Percentiles rank a stretch among this genome's conserved stretches.
These are phyloP conservation scores for Exophiala sideris DNA, from an alignment of 2,329 filamentous ascomycete genomes.

Conservation along the genomic window DNA sequence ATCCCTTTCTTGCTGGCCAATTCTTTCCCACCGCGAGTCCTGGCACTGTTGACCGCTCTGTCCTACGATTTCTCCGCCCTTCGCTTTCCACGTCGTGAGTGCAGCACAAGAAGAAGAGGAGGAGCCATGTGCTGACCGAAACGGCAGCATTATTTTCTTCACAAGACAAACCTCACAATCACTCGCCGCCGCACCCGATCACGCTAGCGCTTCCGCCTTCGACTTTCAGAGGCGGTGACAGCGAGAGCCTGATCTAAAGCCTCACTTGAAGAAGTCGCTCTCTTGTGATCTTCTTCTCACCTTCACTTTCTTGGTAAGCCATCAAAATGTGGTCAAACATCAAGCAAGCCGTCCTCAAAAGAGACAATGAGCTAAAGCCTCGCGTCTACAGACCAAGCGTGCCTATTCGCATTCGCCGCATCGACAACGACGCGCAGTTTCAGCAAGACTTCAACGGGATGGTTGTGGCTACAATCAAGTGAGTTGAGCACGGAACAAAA, in stretches of 20 bases:
- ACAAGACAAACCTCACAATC: too few relatives aligned
- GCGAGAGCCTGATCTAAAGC: too few relatives aligned
- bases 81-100: constrained; percentile 16
- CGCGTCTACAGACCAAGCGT: constrained; percentile 5
- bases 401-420: constrained; percentile 10
- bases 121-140: neutral
- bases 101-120: constrained; percentile 1
- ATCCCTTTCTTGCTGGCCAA: constrained; percentile 23
- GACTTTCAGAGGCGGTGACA: too few relatives aligned
- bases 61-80: constrained; percentile 10
- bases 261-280: neutral
- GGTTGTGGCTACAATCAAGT: constrained; percentile 65
- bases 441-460: constrained; percentile 37
- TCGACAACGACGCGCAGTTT: constrained; percentile 10
- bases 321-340: constrained; percentile 5
- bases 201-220: too few relatives aligned
- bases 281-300: constrained; percentile 3
- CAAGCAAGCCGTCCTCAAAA: constrained; percentile 3
- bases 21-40: constrained; percentile 13
- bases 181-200: too few relatives aligned
- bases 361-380: constrained; percentile 10
- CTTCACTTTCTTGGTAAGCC: constrained; percentile 13
- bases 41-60: constrained; percentile 19
- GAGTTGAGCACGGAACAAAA: constrained; percentile 32
- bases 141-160: neutral